A percentile compares a stretch with the other conserved stretches of the same genome.
phyloP scores from a whole-genome alignment of 768 basidiomycete genomes.

The Saitozyma sp. region DNA sequence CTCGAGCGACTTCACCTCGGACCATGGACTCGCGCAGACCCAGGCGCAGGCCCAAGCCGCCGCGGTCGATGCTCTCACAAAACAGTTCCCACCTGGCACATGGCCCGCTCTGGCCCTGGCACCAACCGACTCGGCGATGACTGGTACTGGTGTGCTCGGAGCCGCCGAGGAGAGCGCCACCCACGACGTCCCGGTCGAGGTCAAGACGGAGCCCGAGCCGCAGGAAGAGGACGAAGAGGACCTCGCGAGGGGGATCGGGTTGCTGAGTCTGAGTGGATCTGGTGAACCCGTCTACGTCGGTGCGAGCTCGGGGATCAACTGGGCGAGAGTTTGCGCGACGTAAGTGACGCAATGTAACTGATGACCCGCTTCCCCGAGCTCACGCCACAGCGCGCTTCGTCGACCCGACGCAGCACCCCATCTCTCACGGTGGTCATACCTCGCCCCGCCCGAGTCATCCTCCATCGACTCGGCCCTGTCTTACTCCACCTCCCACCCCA shows the following conservation, averaged over 20 bases:
- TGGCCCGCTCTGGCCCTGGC: not conserved
- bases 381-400: slow-evolving; percentile 26
- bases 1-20: slow-evolving; percentile 13
- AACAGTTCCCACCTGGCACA: slow-evolving; percentile 23
- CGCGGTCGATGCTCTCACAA: slow-evolving; percentile 28
- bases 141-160: not conserved
- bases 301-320: slow-evolving; percentile 39
- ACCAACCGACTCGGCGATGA: slow-evolving; percentile 4
- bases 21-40: slow-evolving; percentile 15
- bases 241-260: slow-evolving; percentile 31
- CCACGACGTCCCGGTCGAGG: not conserved
- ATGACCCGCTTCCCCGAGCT: not conserved
- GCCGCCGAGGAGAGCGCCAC: not conserved
- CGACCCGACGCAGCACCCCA: slow-evolving; percentile 24
- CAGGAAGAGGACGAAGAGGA: slow-evolving; percentile 28
- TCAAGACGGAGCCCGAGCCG: slow-evolving; percentile 7
- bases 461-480: slow-evolving; percentile 30
- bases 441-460: slow-evolving; percentile 30
- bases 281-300: slow-evolving; percentile 40
- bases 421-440: slow-evolving; percentile 33
- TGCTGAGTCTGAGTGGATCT: slow-evolving; percentile 28
- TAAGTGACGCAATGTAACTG: slow-evolving; percentile 10
- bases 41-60: slow-evolving; percentile 29
- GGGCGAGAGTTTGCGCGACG: slow-evolving; percentile 42
- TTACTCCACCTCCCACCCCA: slow-evolving; percentile 33